phyloP scores from a whole-genome alignment of 352 stramenopile genomes.

The Pythium angustatum region DNA sequence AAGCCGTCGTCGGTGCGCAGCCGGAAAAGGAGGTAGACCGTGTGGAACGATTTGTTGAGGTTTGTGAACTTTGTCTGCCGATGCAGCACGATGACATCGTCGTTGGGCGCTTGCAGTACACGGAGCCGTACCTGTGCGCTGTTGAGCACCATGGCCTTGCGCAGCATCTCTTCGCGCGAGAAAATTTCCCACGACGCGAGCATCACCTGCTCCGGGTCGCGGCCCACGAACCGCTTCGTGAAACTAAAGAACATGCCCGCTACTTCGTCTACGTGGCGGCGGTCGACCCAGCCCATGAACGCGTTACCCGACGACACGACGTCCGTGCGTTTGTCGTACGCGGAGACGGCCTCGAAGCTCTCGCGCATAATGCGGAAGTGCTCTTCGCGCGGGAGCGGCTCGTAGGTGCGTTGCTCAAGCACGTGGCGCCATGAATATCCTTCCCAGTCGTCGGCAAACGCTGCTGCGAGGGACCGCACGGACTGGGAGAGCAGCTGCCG shows the following conservation, averaged over 20 bases:
- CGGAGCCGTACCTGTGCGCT: slow-evolving; percentile 39
- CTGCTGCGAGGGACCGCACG: slow-evolving; percentile 29
- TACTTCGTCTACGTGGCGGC: slow-evolving; percentile 31
- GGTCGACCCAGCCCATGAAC: slow-evolving; percentile 60
- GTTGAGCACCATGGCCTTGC: slow-evolving; percentile 39
- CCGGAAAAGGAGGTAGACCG: slow-evolving; percentile 68
- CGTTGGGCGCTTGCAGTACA: slow-evolving; percentile 50
- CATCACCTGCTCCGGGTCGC: slow-evolving; percentile 44
- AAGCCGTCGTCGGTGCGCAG: slow-evolving; percentile 55
- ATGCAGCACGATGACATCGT: slow-evolving; percentile 51
- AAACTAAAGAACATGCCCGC: slow-evolving; percentile 66
- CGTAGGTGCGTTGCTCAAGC: slow-evolving; percentile 28
- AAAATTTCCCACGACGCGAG: slow-evolving; percentile 48
- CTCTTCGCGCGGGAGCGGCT: slow-evolving; percentile 33
- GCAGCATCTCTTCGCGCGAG: slow-evolving; percentile 41
- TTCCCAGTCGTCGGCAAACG: slow-evolving; percentile 38
- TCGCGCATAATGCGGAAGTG: slow-evolving; percentile 56
- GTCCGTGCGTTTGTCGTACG: slow-evolving; percentile 44
- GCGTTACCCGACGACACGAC: slow-evolving; percentile 47
- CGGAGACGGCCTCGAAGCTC: slow-evolving; percentile 50
- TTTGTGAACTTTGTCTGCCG: slow-evolving; percentile 48
- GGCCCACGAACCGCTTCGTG: slow-evolving; percentile 46
- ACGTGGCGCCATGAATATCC: slow-evolving; percentile 25
- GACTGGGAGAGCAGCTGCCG: slow-evolving; percentile 55
- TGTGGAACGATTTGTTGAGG: slow-evolving; percentile 49